Evolutionary conservation across 768 basidiomycete species (phyloP).

Genomic region (Pleurotus citrinopileatus): DNA sequence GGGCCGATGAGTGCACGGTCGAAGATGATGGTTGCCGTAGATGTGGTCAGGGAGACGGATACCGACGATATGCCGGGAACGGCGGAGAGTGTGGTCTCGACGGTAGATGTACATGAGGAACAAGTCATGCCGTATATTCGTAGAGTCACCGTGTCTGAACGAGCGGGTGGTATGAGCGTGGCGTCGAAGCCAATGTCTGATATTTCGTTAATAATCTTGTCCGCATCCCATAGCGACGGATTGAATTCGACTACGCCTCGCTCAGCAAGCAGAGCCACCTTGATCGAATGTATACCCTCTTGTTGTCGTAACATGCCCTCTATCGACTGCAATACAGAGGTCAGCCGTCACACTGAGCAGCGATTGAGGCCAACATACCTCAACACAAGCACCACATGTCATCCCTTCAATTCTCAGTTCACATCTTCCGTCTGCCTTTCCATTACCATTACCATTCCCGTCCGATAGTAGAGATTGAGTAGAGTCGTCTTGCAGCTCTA

Average conservation of each 20-base stretch:
- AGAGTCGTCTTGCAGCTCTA: slow-evolving; percentile 16
- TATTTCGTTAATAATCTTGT: slow-evolving; percentile 82
- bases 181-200: slow-evolving; percentile 93
- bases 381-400: slow-evolving; percentile 88
- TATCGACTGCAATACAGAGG: slow-evolving; percentile 54
- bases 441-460: slow-evolving; percentile 7
- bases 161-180: slow-evolving; percentile 61
- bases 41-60: slow-evolving; percentile 72
- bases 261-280: slow-evolving; percentile 97
- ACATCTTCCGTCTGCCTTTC: slow-evolving; percentile 48
- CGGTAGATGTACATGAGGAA: slow-evolving; percentile 72
- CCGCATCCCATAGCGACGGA: slow-evolving; percentile 71
- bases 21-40: slow-evolving; percentile 72
- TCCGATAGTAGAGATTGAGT: slow-evolving; percentile 14
- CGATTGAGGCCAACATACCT: slow-evolving; percentile 45
- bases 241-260: slow-evolving; percentile 91
- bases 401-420: slow-evolving; percentile 85
- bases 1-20: slow-evolving; percentile 72
- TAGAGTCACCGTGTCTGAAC: slow-evolving; percentile 67
- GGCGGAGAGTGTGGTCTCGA: slow-evolving; percentile 65
- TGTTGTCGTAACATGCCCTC: slow-evolving; percentile 81
- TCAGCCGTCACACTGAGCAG: neutral
- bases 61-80: slow-evolving; percentile 75
- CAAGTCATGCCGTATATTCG: slow-evolving; percentile 93
- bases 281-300: slow-evolving; percentile 86